Evolutionary conservation across 257 asterid genomes (phyloP), one percentile per base, ranked within the genome.

Genomic region (Jacaranda copaia): DNA sequence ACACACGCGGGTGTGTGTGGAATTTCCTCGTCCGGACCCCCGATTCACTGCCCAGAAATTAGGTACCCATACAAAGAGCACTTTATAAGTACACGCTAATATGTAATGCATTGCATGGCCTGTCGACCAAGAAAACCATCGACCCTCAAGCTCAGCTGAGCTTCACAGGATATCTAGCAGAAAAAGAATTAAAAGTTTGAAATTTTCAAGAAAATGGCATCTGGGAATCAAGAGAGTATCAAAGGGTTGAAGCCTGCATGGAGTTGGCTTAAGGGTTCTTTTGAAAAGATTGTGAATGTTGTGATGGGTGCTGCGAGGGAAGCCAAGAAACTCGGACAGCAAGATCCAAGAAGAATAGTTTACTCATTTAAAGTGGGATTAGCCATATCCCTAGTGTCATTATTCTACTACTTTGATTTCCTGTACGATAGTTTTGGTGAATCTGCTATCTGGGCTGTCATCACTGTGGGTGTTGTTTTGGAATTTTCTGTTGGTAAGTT

Each of bases 401-500:
- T 92, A 55, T 81, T 90, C 78, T 92, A 92, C 59, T 92, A 92
- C 80, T 83, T 88, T 68, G 84, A 86, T 61, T 92, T 96, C 73
- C 75, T 88, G 72, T 90, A 92, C 51, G 80, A 70, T 43, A 82
- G 72, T 74, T 92, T 92, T 71, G 93, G 94, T 14, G 90, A 73
- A 59, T 84, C 94, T 1, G 84, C 94, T 16, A 88, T 89, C 93
- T 92, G 96, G 97, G 97, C 94, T 55, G 91, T 92, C 11, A 86
- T 88, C 82, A 92, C 97, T 8, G 97, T 90, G 5, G 97, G 90
- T 0, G 94, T 92, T 2, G 90, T 92, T 12, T 89, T 90, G 5
- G 97, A 92, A 38, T 92, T 90, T 78, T 87, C 94, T 2, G 91
- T 89, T 45, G 96, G 96, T 92, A 81, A 65, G 83, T 43, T 68